phyloP scores from a whole-genome alignment of 495 filamentous ascomycete genomes.

The Xylaria sp. region DNA sequence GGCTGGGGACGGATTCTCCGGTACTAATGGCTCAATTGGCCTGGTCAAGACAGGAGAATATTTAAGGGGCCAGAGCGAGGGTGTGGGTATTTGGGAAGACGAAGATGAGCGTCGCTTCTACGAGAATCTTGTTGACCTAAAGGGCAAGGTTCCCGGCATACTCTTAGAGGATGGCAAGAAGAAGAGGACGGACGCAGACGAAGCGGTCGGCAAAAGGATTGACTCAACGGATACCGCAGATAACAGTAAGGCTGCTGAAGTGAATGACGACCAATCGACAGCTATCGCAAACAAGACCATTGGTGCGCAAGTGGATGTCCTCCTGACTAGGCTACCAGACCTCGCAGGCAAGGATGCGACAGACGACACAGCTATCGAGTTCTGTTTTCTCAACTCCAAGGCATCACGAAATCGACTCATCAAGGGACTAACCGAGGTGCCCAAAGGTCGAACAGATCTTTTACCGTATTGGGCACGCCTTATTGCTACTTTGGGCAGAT shows the following conservation, averaged over 20 bases:
- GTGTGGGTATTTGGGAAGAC: conserved; percentile 98
- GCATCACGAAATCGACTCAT: conserved; percentile 92
- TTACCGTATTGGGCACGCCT: conserved; percentile 90
- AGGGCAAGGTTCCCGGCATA: conserved; percentile 92
- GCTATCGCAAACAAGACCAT: conserved; percentile 97
- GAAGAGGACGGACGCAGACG: conserved; percentile 80
- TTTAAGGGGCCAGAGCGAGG: conserved; percentile 85
- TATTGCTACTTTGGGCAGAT: conserved; percentile 90
- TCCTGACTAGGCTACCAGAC: conserved; percentile 86
- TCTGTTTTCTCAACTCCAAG: conserved; percentile 98
- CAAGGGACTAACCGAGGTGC: conserved; percentile 92
- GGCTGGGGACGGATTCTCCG: conserved; percentile 69
- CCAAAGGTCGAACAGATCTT: conserved; percentile 92
- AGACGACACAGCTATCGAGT: conserved; percentile 91
- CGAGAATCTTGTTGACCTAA: conserved; percentile 93
- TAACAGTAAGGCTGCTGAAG: conserved; percentile 56
- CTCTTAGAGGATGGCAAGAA: conserved; percentile 94
- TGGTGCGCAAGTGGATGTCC: conserved; percentile 92
- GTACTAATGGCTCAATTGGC: conserved; percentile 79
- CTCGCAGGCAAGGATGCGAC: conserved; percentile 89
- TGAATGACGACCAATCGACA: conserved; percentile 83
- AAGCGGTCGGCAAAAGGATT: conserved; percentile 66
- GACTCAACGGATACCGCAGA: conserved; percentile 57
- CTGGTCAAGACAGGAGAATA: conserved; percentile 95
- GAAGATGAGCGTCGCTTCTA: conserved; percentile 98